These are phyloP conservation scores for Lunasporangiospora selenospora DNA, from an alignment of 192 early-diverging fungal species.

Conservation along the genomic window DNA sequence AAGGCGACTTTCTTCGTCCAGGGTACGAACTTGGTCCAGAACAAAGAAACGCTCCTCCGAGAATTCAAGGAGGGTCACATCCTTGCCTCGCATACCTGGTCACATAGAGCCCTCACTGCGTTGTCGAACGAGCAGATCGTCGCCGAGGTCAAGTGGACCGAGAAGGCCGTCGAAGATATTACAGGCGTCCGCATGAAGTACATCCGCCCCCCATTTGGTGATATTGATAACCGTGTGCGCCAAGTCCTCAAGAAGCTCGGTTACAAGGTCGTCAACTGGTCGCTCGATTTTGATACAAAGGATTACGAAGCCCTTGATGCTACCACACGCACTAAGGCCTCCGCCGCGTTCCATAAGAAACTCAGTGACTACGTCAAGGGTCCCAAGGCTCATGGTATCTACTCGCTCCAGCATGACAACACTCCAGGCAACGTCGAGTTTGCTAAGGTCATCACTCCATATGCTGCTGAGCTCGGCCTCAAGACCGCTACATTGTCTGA, in stretches of 20 bases:
- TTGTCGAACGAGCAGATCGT: constrained; percentile 68
- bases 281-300: constrained; percentile 27
- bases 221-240: constrained; percentile 76
- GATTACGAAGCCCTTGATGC: constrained; percentile 3
- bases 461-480: constrained; percentile 1
- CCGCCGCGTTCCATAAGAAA: constrained; percentile 3
- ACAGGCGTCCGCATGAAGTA: constrained; percentile 55
- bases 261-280: constrained; percentile 43
- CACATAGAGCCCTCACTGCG: constrained; percentile 58
- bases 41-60: constrained; percentile 45
- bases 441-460: constrained; percentile 10
- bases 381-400: constrained; percentile 8
- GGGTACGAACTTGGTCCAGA: constrained; percentile 48
- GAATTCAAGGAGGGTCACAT: constrained; percentile 42
- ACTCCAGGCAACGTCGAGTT: background rate
- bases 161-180: constrained; percentile 53
- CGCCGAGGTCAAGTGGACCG: constrained; percentile 67
- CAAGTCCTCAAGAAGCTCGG: constrained; percentile 64
- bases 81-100: constrained; percentile 68
- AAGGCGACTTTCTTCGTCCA: constrained; percentile 58
- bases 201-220: constrained; percentile 65
- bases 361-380: constrained; percentile 4
- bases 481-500: background rate
- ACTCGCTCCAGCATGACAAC: constrained; percentile 15
- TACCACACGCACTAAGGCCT: background rate